phyloP scores from a whole-genome alignment of 306 rosid species.

The Lathyrus tuberosus region DNA sequence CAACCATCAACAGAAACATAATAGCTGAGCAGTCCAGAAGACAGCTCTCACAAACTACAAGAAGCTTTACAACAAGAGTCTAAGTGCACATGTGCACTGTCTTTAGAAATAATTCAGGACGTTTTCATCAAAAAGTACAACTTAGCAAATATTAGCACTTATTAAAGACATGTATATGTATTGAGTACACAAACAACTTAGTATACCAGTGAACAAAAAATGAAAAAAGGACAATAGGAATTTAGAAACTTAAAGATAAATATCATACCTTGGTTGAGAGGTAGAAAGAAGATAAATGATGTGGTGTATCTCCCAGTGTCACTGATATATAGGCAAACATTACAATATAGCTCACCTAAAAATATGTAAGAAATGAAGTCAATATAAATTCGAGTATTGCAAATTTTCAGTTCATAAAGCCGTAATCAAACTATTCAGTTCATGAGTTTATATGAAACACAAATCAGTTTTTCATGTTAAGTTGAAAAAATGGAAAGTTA shows the following conservation, averaged over 20 bases:
- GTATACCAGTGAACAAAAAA: background rate
- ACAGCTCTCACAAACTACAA: constrained; percentile 1
- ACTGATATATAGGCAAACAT: constrained; percentile 93
- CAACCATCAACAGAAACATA: constrained; percentile 6
- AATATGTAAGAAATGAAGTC: constrained; percentile 41
- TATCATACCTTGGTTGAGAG: constrained; percentile 82
- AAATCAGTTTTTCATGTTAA: constrained; percentile 26
- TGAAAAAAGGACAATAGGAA: constrained; percentile 10
- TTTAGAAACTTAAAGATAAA: constrained; percentile 21
- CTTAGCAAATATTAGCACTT: constrained; percentile 29
- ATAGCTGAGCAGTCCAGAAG: constrained; percentile 8
- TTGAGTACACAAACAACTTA: constrained; percentile 14
- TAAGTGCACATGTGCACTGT: background rate
- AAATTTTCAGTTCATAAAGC: constrained; percentile 12
- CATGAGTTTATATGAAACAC: constrained; percentile 7
- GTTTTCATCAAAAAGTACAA: constrained; percentile 17
- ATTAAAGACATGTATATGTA: background rate
- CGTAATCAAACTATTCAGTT: constrained; percentile 32
- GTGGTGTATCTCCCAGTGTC: constrained; percentile 79
- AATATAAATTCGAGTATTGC: constrained; percentile 24
- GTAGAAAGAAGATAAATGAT: constrained; percentile 66
- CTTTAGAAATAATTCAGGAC: constrained; percentile 1
- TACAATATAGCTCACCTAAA: constrained; percentile 91
- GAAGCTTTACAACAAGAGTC: background rate
- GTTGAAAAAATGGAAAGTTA: constrained; percentile 38